phyloP scores from a whole-genome alignment of 2,329 filamentous ascomycete genomes.

The Exophiala spinifera region DNA sequence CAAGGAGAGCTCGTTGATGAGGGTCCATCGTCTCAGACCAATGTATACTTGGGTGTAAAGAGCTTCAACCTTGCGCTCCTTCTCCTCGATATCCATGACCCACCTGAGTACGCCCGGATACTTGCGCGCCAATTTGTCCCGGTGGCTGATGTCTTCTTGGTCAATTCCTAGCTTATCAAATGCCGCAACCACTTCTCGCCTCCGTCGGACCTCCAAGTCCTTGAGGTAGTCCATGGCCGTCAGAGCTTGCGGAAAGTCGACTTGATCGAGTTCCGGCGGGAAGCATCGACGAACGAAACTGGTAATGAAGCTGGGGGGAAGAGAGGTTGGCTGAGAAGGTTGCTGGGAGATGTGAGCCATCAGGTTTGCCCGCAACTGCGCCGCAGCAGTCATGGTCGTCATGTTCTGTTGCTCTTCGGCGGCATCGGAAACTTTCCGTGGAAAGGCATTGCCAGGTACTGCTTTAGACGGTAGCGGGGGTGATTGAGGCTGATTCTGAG shows the following conservation, averaged over 20 bases:
- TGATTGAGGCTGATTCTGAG: slow-evolving; percentile 40
- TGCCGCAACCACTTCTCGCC: slow-evolving; percentile 56
- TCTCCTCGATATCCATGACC: slow-evolving; percentile 52
- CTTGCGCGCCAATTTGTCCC: slow-evolving; percentile 47
- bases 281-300: slow-evolving; percentile 61
- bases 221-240: slow-evolving; percentile 65
- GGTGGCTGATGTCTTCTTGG: slow-evolving; percentile 47
- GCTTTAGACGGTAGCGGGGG: slow-evolving; percentile 34
- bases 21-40: slow-evolving; percentile 61
- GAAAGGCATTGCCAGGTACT: slow-evolving; percentile 34
- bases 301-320: slow-evolving; percentile 62
- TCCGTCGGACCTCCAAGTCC: slow-evolving; percentile 59
- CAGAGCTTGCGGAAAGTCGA: slow-evolving; percentile 64
- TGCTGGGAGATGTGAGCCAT: slow-evolving; percentile 55
- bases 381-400: slow-evolving; percentile 35
- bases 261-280: slow-evolving; percentile 52
- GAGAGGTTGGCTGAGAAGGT: slow-evolving; percentile 58
- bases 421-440: slow-evolving; percentile 15
- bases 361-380: slow-evolving; percentile 42
- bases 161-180: slow-evolving; percentile 56
- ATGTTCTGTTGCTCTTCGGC: slow-evolving; percentile 27
- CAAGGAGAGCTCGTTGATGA: slow-evolving; percentile 64
- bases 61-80: slow-evolving; percentile 51
- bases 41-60: slow-evolving; percentile 62
- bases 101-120: slow-evolving; percentile 56